Conservation (phyloP, 108 stramenopile genomes). For the Cyclotella kingstonii region DNA sequence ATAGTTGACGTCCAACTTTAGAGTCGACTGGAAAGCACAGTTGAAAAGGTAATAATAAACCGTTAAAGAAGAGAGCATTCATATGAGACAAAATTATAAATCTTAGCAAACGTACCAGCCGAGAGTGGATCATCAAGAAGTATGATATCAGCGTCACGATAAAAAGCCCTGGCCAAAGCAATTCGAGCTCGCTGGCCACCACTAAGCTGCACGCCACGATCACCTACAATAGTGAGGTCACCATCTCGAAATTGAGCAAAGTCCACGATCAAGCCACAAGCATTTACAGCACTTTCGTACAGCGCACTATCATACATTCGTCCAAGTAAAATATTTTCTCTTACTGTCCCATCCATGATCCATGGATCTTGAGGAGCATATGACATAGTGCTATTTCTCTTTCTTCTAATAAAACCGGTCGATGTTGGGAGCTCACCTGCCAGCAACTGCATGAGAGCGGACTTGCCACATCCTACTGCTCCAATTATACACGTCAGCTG, state of each 20-base stretch:
- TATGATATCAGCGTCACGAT: constrained; percentile 67
- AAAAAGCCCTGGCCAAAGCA: constrained; percentile 78
- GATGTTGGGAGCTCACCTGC: constrained; percentile 63
- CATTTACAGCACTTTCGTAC: constrained; percentile 66
- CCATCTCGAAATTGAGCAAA: constrained; percentile 68
- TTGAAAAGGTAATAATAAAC: background rate
- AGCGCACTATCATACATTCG: constrained; percentile 42
- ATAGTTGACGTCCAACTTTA: constrained; percentile 77
- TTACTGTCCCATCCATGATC: constrained; percentile 89
- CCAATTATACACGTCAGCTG: constrained; percentile 61
- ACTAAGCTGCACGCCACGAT: constrained; percentile 87
- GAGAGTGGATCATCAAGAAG: constrained; percentile 92
- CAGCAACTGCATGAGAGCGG: constrained; percentile 61
- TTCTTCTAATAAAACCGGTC: constrained; percentile 41
- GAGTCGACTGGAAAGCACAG: constrained; percentile 63
- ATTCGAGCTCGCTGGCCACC: constrained; percentile 95
- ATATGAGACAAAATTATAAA: no score
- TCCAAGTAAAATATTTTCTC: constrained; percentile 88
- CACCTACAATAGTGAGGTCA: constrained; percentile 86
- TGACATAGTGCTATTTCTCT: constrained; percentile 47
- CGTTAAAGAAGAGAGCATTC: background rate
- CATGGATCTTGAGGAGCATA: constrained; percentile 92
- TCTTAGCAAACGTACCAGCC: constrained; percentile 47
- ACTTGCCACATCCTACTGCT: constrained; percentile 65
- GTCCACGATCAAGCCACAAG: constrained; percentile 77